Evolutionary conservation across 2,329 filamentous ascomycete species (phyloP).

Genomic region (Monilinia fructigena): DNA sequence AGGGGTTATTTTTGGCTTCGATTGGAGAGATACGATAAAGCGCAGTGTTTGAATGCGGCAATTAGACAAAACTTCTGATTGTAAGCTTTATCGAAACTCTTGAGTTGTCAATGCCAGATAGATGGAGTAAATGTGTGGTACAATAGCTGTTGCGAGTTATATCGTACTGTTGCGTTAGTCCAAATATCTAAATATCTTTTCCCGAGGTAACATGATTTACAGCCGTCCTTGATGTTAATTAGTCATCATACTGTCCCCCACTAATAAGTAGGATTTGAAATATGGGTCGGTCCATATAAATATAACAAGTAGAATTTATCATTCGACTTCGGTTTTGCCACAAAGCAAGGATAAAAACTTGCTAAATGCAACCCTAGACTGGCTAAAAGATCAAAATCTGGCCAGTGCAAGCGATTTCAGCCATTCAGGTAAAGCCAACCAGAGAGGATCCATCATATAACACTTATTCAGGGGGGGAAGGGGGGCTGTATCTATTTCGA

Average conservation of each 20-base stretch:
- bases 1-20: background rate
- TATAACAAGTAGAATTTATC: no score
- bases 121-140: background rate
- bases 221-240: background rate
- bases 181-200: background rate
- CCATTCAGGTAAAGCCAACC: no score
- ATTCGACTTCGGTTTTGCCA: no score
- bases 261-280: no score
- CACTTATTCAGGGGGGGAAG: no score
- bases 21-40: background rate
- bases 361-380: no score
- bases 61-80: background rate
- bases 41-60: background rate
- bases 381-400: no score
- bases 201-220: constrained; percentile 3
- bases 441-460: no score
- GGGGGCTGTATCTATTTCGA: background rate
- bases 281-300: no score
- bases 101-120: background rate
- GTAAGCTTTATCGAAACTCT: no score
- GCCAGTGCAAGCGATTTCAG: no score
- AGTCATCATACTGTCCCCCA: background rate
- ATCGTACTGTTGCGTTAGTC: background rate
- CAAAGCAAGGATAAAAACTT: no score
- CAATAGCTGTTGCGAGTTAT: background rate